Percentiles rank a stretch among this genome's conserved stretches.
Conservation (phyloP, 2,329 filamentous ascomycete genomes). For the Pyrenophora seminiperda region DNA sequence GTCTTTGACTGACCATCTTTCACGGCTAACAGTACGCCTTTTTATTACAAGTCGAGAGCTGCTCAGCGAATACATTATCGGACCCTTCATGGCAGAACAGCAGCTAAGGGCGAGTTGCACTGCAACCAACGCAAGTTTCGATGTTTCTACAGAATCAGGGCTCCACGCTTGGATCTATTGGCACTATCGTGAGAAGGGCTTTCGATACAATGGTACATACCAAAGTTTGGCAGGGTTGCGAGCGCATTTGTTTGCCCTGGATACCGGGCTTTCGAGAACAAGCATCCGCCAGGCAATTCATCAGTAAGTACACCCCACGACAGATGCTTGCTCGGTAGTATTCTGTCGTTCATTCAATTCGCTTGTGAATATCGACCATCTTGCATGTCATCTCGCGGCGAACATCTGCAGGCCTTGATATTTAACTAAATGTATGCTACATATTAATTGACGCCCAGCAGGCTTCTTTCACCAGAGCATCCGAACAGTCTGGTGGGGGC, state of each 20-base stretch:
- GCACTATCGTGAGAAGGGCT: background rate
- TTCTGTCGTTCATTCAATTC: background rate
- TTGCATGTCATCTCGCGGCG: background rate
- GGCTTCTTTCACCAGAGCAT: constrained; percentile 1
- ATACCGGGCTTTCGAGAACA: background rate
- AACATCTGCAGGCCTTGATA: background rate
- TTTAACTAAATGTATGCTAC: background rate
- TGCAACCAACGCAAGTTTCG: background rate
- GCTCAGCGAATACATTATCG: background rate
- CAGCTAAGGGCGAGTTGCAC: background rate
- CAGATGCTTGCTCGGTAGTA: background rate
- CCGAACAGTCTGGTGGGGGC: background rate
- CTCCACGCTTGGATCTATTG: constrained; percentile 2
- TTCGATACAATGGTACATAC: background rate
- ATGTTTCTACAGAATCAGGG: background rate
- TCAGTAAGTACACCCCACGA: background rate
- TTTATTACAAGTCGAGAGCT: background rate
- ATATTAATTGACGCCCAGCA: background rate
- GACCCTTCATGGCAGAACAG: constrained; percentile 1
- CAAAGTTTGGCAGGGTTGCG: background rate
- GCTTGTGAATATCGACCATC: background rate
- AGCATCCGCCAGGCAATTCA: constrained; percentile 1
- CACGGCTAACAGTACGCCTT: background rate
- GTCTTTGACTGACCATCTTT: background rate
- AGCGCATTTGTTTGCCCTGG: background rate